Conservation (phyloP, 768 basidiomycete species). For the Nidularia sp. region DNA sequence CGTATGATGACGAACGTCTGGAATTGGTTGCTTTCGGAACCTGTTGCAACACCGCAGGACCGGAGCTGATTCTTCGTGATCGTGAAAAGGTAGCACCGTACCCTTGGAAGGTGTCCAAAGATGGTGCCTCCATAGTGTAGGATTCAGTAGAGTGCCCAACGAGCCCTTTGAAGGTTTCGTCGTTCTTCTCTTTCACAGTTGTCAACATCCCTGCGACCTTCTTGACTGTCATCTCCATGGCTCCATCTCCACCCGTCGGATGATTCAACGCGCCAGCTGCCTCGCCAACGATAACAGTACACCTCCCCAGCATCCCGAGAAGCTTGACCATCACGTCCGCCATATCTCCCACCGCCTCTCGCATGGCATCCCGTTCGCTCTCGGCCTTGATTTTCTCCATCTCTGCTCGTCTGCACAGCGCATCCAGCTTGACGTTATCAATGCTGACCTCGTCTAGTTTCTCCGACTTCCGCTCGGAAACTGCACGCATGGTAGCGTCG, state of each 20-base stretch:
- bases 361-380: conserved; percentile 60
- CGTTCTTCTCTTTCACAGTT: conserved; percentile 60
- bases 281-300: conserved; percentile 69
- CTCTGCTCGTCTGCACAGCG: conserved; percentile 58
- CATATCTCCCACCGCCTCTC: conserved; percentile 59
- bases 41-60: conserved; percentile 38
- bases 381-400: conserved; percentile 68
- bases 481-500: conserved; percentile 81
- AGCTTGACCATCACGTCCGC: conserved; percentile 64
- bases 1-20: conserved; percentile 35
- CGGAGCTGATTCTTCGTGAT: conserved; percentile 40
- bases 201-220: conserved; percentile 49
- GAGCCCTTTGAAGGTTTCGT: conserved; percentile 62
- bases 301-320: conserved; percentile 78
- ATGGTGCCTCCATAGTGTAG: conserved; percentile 46
- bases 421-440: conserved; percentile 71
- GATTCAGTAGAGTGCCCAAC: conserved; percentile 64
- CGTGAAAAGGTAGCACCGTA: neutral
- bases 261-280: conserved; percentile 33
- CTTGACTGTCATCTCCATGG: conserved; percentile 26
- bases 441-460: conserved; percentile 68
- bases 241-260: conserved; percentile 26
- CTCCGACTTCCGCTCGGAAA: conserved; percentile 75
- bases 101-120: conserved; percentile 13
- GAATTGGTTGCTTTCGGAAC: conserved; percentile 16